Base-by-base conservation (phyloP, 352 stramenopile genomes). In the Albugo candida region DNA sequence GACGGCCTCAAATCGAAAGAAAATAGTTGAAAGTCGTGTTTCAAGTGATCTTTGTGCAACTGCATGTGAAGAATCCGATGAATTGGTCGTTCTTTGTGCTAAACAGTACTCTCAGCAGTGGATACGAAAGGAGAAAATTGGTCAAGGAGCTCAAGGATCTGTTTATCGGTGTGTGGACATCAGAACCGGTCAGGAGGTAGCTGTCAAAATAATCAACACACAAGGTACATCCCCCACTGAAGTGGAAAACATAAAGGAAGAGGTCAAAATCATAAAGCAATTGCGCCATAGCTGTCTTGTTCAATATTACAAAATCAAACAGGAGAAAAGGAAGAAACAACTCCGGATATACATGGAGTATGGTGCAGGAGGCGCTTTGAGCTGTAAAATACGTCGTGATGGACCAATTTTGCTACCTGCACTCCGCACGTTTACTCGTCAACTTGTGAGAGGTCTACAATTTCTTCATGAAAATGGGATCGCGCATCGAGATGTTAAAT, bases 281-380 rank as follows among this genome's bases (percentile, higher is more conserved):
- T 84, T 5, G 50, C 61, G 38, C 8, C 71, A 87, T 45, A 55
- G 45, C 18, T 55, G 82, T 36, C 52, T 87, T 16, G 70, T 86
- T n/a, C 56, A 63, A 18, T 83, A 83, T 58, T 58, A 66, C 50
- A 69, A 71, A 45, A 31, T 31, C 24, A 68, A 68, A 0, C 76
- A 63, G 0, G 66, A 83, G 47, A 80, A 78, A 19, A 72, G 74
- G 40, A 38, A 61, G 20, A 67, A 62, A 42, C 53, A 71, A 19
- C 54, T 83, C 20, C 65, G 66, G 16, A 94, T 95, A 41, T 86
- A 83, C 45, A 86, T 86, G 64, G 84, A 96, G 45, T 94, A 74
- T 50, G 83, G 91, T 14, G 54, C 76, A 0, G 81, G 76, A 11
- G 85, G 85, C 1, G 85, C 75, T 2, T 50, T 96, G 2, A 76